These are phyloP conservation scores for Yamadazyma epiphylla DNA, from an alignment of 1,139 yeast species.

Conservation along the genomic window DNA sequence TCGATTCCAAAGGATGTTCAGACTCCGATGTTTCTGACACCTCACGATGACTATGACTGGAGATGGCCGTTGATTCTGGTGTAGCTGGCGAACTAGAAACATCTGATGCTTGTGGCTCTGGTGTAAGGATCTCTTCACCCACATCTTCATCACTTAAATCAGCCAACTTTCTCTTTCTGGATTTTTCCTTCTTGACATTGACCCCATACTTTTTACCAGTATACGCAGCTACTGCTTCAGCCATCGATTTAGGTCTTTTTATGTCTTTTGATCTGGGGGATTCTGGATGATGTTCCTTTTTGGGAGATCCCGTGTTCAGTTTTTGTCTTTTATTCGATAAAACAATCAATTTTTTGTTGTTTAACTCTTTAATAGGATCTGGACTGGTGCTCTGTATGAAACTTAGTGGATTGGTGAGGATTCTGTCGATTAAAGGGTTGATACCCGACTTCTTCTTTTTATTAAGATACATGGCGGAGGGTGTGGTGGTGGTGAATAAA, in stretches of 20 bases:
- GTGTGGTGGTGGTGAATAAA: too few relatives aligned
- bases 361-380: constrained; percentile 13
- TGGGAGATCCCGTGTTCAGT: constrained; percentile 2
- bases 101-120: too few relatives aligned
- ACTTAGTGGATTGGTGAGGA: constrained; percentile 54
- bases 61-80: neutral
- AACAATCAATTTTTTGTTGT: constrained; percentile 39
- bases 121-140: constrained; percentile 19
- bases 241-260: constrained; percentile 48
- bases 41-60: neutral
- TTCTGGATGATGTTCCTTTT: constrained; percentile 1
- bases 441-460: constrained; percentile 13
- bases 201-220: constrained; percentile 49
- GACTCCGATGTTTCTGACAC: neutral
- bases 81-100: neutral
- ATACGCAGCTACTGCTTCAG: constrained; percentile 60
- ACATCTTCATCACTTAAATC: constrained; percentile 21
- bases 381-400: constrained; percentile 44
- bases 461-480: constrained; percentile 5
- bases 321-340: constrained; percentile 22
- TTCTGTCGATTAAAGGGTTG: constrained; percentile 52
- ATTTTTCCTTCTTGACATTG: constrained; percentile 26
- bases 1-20: neutral
- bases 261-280: constrained; percentile 5
- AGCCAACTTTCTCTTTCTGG: constrained; percentile 20